Percentiles rank a stretch among this genome's conserved stretches.
Conservation (phyloP, 1,139 yeast genomes). For the Candida pseudoviswanathii region DNA sequence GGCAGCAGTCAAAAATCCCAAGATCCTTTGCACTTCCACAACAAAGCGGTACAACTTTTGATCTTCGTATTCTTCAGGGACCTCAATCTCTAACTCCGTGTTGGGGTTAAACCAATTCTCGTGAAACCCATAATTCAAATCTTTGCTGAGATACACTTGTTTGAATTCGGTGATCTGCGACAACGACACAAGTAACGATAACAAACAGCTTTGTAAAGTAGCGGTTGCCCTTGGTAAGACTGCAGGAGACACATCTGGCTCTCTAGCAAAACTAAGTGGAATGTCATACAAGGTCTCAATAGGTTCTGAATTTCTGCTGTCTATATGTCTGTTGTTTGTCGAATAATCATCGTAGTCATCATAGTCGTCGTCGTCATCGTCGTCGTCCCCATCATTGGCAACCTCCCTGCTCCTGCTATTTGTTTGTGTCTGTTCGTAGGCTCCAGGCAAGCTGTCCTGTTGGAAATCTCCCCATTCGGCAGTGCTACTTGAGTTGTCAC, state of each 20-base stretch:
- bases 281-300: conserved; percentile 9
- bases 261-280: conserved; percentile 8
- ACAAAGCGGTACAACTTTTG: conserved; percentile 16
- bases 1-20: conserved; percentile 22
- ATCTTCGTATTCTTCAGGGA: conserved; percentile 12
- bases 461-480: conserved; percentile 7
- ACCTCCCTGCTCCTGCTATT: not conserved
- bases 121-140: conserved; percentile 20
- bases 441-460: not conserved
- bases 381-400: conserved; percentile 5
- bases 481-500: conserved; percentile 4
- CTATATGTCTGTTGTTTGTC: not conserved
- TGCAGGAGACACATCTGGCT: conserved; percentile 12
- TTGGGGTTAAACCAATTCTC: conserved; percentile 20
- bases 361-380: conserved; percentile 1
- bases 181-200: conserved; percentile 28
- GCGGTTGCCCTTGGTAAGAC: conserved; percentile 11
- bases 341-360: not conserved
- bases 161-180: conserved; percentile 27
- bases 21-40: conserved; percentile 25
- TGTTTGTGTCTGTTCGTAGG: not conserved
- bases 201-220: conserved; percentile 25
- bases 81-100: conserved; percentile 9
- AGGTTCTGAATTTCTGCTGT: not conserved
- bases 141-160: conserved; percentile 13